Base-by-base conservation (phyloP, 805 yeast genomes). In the Saccharomyces mikatae region DNA sequence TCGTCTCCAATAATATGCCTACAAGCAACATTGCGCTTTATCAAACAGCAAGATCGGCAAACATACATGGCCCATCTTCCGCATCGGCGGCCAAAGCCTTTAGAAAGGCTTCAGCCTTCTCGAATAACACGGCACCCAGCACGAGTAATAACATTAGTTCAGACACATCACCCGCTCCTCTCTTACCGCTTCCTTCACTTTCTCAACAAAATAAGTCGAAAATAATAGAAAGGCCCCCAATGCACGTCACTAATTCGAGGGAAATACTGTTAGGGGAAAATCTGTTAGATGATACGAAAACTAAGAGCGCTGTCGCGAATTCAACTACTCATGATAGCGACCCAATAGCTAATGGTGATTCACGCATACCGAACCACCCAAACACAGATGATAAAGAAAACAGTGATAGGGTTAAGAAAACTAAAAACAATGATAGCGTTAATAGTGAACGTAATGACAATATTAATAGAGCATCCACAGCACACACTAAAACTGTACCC, bases 221-320 rank as follows among this genome's bases (percentile, higher is more conserved):
- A 52, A 62, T 55, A 22, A 59, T 60, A 4, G 67, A 65, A 44
- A 58, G 68, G 47, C 67, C 68, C 1, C 46, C 58, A 3, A 59
- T 66, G 44, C 56, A 61, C 6, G 26, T 59, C 14, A 60, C 61
- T 57, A 61, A 56, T 48, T 65, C 70, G n/a, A 55, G 68, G 51
- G 70, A 66, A 29, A 53, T 63, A 29, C 51, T 64, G 17, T 46
- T 62, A 50, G 64, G 60, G 17, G 62, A 58, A 47, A 55, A 55
- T 30, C 41, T 29, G 24, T 8, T 27, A 46, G 48, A 28, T 13
- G 22, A 46, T 26, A 22, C 30, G 11, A 46, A 22, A n/a, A 17
- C 29, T 8, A 46, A 10, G 50, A 54, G 13, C 8, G 44, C 27
- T 9, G 3, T 17, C 13, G 41, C n/a, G 9, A 29, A 41, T 11